phyloP scores from a whole-genome alignment of 2,329 filamentous ascomycete genomes.

The Ascochyta viciae-villosae region DNA sequence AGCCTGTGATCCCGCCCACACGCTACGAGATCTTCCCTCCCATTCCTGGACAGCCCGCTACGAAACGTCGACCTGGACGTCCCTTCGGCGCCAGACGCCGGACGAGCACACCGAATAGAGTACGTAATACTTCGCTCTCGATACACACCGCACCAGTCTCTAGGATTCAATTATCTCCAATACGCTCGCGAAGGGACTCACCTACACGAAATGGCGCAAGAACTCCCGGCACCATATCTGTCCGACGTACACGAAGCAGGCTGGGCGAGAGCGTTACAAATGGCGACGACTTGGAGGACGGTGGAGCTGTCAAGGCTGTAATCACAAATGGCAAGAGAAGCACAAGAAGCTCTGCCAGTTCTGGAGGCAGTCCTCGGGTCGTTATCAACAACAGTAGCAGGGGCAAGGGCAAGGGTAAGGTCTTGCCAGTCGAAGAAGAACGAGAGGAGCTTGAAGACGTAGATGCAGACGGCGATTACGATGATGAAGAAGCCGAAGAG shows the following conservation, averaged over 20 bases:
- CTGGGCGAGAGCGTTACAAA: constrained; percentile 51
- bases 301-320: constrained; percentile 39
- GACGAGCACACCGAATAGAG: constrained; percentile 45
- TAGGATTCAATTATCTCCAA: constrained; percentile 42
- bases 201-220: constrained; percentile 41
- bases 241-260: constrained; percentile 53
- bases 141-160: constrained; percentile 43
- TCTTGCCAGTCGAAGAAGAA: constrained; percentile 37
- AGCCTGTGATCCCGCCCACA: constrained; percentile 66
- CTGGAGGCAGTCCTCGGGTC: constrained; percentile 34
- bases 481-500: constrained; percentile 26
- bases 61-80: constrained; percentile 45
- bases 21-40: constrained; percentile 83
- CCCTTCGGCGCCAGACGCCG: constrained; percentile 49
- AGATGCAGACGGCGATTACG: constrained; percentile 36
- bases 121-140: constrained; percentile 31
- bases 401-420: constrained; percentile 33
- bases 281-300: constrained; percentile 41
- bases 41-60: constrained; percentile 57
- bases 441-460: constrained; percentile 41
- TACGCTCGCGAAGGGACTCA: constrained; percentile 37
- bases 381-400: constrained; percentile 27
- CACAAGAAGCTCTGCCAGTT: constrained; percentile 41
- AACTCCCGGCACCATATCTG: constrained; percentile 38
- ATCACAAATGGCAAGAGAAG: constrained; percentile 36